phyloP scores from a whole-genome alignment of 345 rosid genomes.

The Anastatica hierochuntica region DNA sequence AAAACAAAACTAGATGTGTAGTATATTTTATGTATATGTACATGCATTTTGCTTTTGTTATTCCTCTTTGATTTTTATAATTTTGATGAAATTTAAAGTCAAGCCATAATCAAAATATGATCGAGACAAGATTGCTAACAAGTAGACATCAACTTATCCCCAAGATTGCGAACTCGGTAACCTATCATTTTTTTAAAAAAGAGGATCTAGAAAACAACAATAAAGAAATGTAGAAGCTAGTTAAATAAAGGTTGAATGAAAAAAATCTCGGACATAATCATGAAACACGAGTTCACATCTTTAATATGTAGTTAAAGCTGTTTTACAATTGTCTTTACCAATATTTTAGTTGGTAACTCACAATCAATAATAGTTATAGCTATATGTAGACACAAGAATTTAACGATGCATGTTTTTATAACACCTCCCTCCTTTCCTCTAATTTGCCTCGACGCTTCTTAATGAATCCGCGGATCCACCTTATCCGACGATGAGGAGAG shows the following conservation, averaged over 20 bases:
- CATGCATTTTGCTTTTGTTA: background rate
- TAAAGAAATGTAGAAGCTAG: background rate
- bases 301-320: conserved; percentile 5
- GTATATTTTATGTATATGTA: too few relatives aligned
- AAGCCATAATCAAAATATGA: conserved; percentile 6
- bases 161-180: conserved; percentile 9
- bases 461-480: too few relatives aligned
- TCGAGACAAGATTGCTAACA: conserved; percentile 14
- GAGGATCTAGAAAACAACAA: background rate
- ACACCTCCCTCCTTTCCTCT: too few relatives aligned
- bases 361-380: conserved; percentile 3
- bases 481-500: too few relatives aligned
- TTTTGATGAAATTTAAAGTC: background rate
- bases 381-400: background rate
- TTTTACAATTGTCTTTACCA: conserved; percentile 11
- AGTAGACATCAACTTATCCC: conserved; percentile 5
- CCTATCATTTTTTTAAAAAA: background rate
- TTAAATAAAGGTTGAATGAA: background rate
- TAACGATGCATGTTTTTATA: background rate
- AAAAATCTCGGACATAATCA: conserved; percentile 6
- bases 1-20: too few relatives aligned
- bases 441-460: too few relatives aligned
- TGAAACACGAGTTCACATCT: conserved; percentile 10
- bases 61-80: background rate
- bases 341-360: conserved; percentile 23